phyloP scores from a whole-genome alignment of 108 stramenopile species.

The Nitzschia sp. region DNA sequence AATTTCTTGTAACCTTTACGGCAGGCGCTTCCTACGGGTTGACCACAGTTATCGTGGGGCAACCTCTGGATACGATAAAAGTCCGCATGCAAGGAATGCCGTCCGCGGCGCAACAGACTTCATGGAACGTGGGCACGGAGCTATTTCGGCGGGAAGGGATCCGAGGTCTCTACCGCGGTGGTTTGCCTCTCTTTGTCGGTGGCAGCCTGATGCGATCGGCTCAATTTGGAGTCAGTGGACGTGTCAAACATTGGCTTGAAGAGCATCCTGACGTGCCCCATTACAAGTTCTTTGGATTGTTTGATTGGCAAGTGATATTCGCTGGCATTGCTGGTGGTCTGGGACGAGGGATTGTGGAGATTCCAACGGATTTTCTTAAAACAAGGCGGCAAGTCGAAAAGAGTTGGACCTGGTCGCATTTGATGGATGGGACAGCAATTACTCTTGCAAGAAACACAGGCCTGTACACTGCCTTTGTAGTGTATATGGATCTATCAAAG shows the following conservation, averaged over 20 bases:
- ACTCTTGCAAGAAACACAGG: constrained; percentile 74
- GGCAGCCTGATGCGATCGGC: constrained; percentile 81
- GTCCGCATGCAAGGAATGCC: constrained; percentile 57
- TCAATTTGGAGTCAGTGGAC: constrained; percentile 82
- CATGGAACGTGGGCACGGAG: constrained; percentile 43
- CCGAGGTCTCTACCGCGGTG: constrained; percentile 72
- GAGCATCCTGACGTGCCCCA: constrained; percentile 19
- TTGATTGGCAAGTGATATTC: constrained; percentile 70
- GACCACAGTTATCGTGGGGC: constrained; percentile 81
- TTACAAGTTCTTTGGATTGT: constrained; percentile 41
- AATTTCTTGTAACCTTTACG: constrained; percentile 60
- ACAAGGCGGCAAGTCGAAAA: constrained; percentile 70
- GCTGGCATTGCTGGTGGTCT: constrained; percentile 83
- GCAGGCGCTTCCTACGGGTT: constrained; percentile 82
- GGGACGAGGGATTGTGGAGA: constrained; percentile 79
- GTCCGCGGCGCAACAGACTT: constrained; percentile 23
- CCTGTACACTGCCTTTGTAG: constrained; percentile 68
- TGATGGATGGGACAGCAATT: constrained; percentile 69
- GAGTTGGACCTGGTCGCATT: constrained; percentile 50
- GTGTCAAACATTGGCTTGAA: constrained; percentile 48
- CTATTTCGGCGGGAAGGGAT: constrained; percentile 62
- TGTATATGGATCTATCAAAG: constrained; percentile 76
- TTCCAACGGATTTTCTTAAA: constrained; percentile 84
- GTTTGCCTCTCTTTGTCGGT: constrained; percentile 74
- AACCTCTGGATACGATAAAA: constrained; percentile 87